These are phyloP conservation scores for Leccinum subtestaceum DNA, from an alignment of 768 basidiomycete genomes.

Conservation along the genomic window DNA sequence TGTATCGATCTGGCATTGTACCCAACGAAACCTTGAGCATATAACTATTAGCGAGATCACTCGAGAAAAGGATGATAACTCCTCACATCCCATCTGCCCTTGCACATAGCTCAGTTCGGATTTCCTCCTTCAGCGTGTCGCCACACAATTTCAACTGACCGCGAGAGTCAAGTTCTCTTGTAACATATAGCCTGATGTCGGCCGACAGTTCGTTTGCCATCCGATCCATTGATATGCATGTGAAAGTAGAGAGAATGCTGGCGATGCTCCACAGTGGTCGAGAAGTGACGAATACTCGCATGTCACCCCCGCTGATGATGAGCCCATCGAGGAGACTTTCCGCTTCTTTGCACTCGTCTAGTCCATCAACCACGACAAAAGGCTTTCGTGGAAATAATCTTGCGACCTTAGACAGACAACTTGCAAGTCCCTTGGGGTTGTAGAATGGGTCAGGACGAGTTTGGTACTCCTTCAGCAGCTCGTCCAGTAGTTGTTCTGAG, in stretches of 20 bases:
- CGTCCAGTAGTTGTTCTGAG: neutral
- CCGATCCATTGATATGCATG: conserved; percentile 12
- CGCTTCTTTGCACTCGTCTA: conserved; percentile 21
- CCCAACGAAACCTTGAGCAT: conserved; percentile 13
- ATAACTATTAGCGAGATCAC: neutral
- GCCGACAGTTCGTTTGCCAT: neutral
- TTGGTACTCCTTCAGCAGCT: conserved; percentile 3
- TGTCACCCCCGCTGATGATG: neutral
- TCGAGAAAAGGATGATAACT: neutral
- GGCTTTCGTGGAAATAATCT: conserved; percentile 1
- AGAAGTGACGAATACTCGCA: conserved; percentile 8
- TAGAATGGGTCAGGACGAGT: neutral
- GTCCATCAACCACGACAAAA: conserved; percentile 19
- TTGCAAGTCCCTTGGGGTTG: conserved; percentile 3
- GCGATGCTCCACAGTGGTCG: conserved; percentile 9
- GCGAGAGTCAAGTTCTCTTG: conserved; percentile 11
- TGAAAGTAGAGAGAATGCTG: neutral
- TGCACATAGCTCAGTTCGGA: conserved; percentile 2
- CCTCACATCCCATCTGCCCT: conserved; percentile 24
- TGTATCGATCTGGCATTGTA: conserved; percentile 16
- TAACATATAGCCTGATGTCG: conserved; percentile 14
- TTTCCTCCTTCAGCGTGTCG: conserved; percentile 3
- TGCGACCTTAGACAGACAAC: neutral
- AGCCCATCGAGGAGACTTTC: conserved; percentile 14
- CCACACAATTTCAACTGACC: conserved; percentile 3